Percentiles rank a stretch among this genome's conserved stretches.
Conservation (phyloP, 108 stramenopile species). For the Mediolabrus comicus region DNA sequence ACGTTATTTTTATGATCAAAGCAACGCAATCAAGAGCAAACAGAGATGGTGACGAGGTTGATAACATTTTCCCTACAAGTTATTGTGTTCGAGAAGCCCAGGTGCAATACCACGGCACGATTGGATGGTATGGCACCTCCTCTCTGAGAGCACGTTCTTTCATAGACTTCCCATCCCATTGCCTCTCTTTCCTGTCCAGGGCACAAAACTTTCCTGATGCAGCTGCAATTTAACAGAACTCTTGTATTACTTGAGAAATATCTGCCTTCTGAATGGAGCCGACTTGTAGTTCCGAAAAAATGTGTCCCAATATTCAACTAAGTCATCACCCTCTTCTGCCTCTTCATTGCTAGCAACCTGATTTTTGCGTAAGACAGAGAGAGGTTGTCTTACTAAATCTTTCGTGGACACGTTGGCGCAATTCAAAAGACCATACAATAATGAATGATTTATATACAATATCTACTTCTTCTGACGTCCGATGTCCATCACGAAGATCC, state of each 20-base stretch:
- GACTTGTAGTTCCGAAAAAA: conserved; percentile 66
- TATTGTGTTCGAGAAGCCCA: conserved; percentile 1
- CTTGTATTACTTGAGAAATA: conserved; percentile 50
- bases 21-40: neutral
- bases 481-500: conserved; percentile 68
- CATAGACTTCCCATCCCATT: neutral
- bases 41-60: too few species aligned
- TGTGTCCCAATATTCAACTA: conserved; percentile 51
- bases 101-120: neutral
- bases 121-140: neutral
- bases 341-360: conserved; percentile 30
- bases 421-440: conserved; percentile 64
- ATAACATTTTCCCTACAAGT: neutral
- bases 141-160: neutral
- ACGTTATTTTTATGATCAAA: neutral
- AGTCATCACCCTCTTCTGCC: conserved; percentile 9
- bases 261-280: conserved; percentile 46
- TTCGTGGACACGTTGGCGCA: conserved; percentile 73
- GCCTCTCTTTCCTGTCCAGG: neutral
- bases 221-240: conserved; percentile 35
- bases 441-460: conserved; percentile 66
- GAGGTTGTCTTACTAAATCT: conserved; percentile 69
- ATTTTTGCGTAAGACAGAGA: conserved; percentile 87
- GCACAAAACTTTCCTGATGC: too few species aligned
- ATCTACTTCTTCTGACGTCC: conserved; percentile 84